Conservation (phyloP, 768 basidiomycete genomes). For the Naematelia encephala region DNA sequence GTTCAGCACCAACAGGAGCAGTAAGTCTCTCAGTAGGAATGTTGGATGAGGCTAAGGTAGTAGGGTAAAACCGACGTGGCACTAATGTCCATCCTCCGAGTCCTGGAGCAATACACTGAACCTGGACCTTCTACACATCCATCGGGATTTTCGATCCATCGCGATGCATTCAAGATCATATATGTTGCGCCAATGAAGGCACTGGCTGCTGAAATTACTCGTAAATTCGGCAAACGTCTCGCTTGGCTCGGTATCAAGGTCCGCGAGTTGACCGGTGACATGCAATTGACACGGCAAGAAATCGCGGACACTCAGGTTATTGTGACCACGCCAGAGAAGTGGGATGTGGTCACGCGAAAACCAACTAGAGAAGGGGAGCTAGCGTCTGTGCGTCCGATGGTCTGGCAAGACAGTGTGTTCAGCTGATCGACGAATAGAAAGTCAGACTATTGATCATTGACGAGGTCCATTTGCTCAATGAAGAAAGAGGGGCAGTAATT, state of each 20-base stretch:
- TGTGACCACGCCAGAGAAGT: constrained; percentile 98
- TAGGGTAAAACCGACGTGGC: constrained; percentile 99
- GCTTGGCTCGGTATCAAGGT: constrained; percentile 83
- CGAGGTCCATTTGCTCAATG: constrained; percentile 93
- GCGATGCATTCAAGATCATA: constrained; percentile 85
- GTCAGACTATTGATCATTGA: constrained; percentile 94
- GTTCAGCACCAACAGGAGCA: constrained; percentile 90
- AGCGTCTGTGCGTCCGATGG: constrained; percentile 66
- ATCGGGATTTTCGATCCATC: constrained; percentile 57
- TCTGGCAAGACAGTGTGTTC: neutral
- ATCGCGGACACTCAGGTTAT: constrained; percentile 95
- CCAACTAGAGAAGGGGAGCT: constrained; percentile 95
- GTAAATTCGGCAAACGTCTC: constrained; percentile 84
- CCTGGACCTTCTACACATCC: constrained; percentile 20
- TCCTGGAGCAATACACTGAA: constrained; percentile 67
- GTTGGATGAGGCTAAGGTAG: neutral
- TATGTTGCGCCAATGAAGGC: constrained; percentile 99
- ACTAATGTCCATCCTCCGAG: constrained; percentile 85
- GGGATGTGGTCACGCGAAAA: constrained; percentile 98
- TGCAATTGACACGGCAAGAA: constrained; percentile 92
- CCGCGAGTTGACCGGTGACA: constrained; percentile 92
- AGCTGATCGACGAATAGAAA: constrained; percentile 58
- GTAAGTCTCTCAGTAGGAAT: constrained; percentile 55
- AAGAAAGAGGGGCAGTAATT: constrained; percentile 96
- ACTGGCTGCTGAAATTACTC: constrained; percentile 87